phyloP scores from a whole-genome alignment of 306 rosid species.

The Sesbania bispinosa region DNA sequence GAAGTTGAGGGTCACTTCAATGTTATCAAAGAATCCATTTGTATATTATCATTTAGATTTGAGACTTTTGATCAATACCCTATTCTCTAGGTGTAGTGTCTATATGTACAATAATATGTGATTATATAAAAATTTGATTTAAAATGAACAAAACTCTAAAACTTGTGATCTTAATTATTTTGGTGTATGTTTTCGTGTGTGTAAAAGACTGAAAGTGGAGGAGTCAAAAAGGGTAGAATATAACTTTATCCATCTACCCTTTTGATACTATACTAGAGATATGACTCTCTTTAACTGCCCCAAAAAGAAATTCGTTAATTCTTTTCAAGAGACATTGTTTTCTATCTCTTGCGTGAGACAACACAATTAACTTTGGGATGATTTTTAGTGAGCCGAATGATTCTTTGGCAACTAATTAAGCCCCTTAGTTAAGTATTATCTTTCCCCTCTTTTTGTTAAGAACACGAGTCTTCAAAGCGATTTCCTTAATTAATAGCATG shows the following conservation, averaged over 20 bases:
- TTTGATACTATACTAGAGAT: constrained; percentile 17
- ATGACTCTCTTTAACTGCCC: constrained; percentile 49
- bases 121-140: background rate
- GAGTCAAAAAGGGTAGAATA: constrained; percentile 29
- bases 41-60: background rate
- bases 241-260: constrained; percentile 29
- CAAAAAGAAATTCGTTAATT: constrained; percentile 65
- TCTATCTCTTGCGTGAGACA: constrained; percentile 22
- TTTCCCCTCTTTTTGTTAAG: background rate
- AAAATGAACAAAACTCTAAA: background rate
- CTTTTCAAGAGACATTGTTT: constrained; percentile 38
- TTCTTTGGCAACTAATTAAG: constrained; percentile 18
- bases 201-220: constrained; percentile 21
- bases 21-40: background rate
- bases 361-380: constrained; percentile 41
- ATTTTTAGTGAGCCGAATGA: constrained; percentile 10
- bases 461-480: background rate
- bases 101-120: background rate
- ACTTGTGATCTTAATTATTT: background rate
- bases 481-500: too few relatives aligned
- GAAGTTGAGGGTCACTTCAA: constrained; percentile 3
- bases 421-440: constrained; percentile 4
- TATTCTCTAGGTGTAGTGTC: background rate
- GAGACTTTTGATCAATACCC: background rate
- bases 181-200: background rate